phyloP scores from a whole-genome alignment of 805 yeast species.

The Pichia manshurica region DNA sequence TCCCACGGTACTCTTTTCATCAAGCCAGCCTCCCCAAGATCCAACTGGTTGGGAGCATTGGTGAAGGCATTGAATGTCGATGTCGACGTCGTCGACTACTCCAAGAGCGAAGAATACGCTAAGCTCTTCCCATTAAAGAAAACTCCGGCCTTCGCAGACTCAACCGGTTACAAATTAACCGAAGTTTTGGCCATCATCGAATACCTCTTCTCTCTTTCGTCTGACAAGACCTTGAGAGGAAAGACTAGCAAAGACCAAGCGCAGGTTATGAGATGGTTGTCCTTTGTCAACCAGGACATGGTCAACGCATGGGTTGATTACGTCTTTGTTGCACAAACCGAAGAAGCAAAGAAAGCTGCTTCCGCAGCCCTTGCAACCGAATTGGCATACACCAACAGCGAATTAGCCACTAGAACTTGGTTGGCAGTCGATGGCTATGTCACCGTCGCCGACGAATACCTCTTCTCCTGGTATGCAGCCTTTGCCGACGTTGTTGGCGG shows the following conservation, averaged over 20 bases:
- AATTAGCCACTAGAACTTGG: conserved; percentile 7
- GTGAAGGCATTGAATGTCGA: conserved; percentile 52
- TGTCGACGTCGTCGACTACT: conserved; percentile 38
- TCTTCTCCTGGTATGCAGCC: conserved; percentile 2
- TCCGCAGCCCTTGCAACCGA: neutral
- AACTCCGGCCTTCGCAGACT: conserved; percentile 59
- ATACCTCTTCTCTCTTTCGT: conserved; percentile 35
- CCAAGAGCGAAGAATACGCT: conserved; percentile 37
- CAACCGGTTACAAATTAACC: conserved; percentile 58
- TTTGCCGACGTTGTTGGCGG: conserved; percentile 5
- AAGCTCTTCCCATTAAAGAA: conserved; percentile 56
- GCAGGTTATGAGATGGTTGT: conserved; percentile 65
- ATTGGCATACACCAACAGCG: conserved; percentile 4
- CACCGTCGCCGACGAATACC: conserved; percentile 10
- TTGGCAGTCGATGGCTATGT: conserved; percentile 5
- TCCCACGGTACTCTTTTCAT: conserved; percentile 18
- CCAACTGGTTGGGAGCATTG: conserved; percentile 39
- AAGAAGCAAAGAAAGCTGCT: conserved; percentile 6
- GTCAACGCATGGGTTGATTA: neutral
- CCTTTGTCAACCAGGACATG: conserved; percentile 60
- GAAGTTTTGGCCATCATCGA: conserved; percentile 59
- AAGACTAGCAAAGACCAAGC: conserved; percentile 54
- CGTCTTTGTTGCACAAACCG: conserved; percentile 4
- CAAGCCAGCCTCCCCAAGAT: conserved; percentile 27
- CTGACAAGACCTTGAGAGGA: conserved; percentile 47